Evolutionary conservation across 129 eudicot species (phyloP), one percentile per base, ranked within the genome.

Genomic region (Saussurea involucrata): DNA sequence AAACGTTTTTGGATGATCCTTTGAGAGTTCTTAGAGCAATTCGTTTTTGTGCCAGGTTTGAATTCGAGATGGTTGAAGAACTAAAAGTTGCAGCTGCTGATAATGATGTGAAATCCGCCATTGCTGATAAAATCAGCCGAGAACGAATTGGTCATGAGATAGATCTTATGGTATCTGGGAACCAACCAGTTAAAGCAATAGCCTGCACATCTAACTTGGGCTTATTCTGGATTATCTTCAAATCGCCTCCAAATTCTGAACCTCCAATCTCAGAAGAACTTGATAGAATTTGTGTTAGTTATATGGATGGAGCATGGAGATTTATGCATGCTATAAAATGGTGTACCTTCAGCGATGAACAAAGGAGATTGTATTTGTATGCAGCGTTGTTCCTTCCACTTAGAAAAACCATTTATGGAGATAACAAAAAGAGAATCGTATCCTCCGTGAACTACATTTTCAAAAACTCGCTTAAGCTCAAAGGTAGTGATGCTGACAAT

Each of bases 1-100:
- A 87, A 67, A 92, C 97, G n/a, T 92, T 92, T 87, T 81, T 92
- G 90, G 97, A 92, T 74, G 97, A 92, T 72, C 97, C 96, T 63
- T 80, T 92, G 36, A 87, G 97, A 61, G 97, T 89, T 76, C 96
- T 92, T 83, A 90, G 98, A 81, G 98, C 98, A 60, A 88, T 90
- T 34, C 96, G 94, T 61, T 92, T 92, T 83, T 90, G 97, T 82
- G 93, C 98, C 57, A 81, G 96, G 81, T 90, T 92, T 69, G 87
- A 80, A 64, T 92, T 92, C 82, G 68, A 60, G 68, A 81, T 92
- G 32, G 98, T 86, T 77, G 86, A 85, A 76, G 93, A 76, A 29
- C 69, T 90, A 67, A 90, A 90, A 78, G 66, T 33, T 55, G 98
- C 94, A 68, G 98, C 94, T 63, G 66, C 94, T 64, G 88, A 79